A percentile compares a stretch with the other conserved stretches of the same genome.
Conservation (phyloP, 306 rosid genomes). For the Albizia julibrissin region DNA sequence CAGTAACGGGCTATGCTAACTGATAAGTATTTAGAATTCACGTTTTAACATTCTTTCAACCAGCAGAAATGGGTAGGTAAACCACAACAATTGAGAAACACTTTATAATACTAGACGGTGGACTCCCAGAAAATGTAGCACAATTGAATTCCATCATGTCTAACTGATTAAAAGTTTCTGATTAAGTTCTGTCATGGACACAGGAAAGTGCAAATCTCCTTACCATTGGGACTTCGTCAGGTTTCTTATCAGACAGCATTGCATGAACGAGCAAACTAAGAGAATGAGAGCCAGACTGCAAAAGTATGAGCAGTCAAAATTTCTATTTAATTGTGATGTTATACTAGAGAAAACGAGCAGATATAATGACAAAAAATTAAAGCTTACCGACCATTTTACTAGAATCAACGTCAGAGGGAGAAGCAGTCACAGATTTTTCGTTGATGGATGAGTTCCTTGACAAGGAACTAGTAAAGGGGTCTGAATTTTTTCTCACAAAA, state of each 20-base stretch:
- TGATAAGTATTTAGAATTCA: slow-evolving; percentile 26
- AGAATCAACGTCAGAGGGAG: slow-evolving; percentile 57
- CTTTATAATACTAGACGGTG: background rate
- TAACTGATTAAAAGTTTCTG: background rate
- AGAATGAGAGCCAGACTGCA: slow-evolving; percentile 67
- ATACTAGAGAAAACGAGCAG: slow-evolving; percentile 29
- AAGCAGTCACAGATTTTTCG: slow-evolving; percentile 51
- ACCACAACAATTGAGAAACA: slow-evolving; percentile 6
- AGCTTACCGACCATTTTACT: slow-evolving; percentile 83
- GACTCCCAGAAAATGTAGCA: background rate
- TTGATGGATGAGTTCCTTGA: slow-evolving; percentile 68
- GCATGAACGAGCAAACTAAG: slow-evolving; percentile 77
- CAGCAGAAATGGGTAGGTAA: background rate
- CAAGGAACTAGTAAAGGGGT: slow-evolving; percentile 80
- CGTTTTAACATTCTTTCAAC: slow-evolving; percentile 11
- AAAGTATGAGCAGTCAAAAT: slow-evolving; percentile 15
- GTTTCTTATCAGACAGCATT: slow-evolving; percentile 74
- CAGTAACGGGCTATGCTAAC: slow-evolving; percentile 12
- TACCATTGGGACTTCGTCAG: slow-evolving; percentile 92
- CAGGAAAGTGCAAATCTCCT: slow-evolving; percentile 21
- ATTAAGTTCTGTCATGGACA: slow-evolving; percentile 9
- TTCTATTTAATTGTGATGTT: slow-evolving; percentile 13
- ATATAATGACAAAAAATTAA: slow-evolving; percentile 27
- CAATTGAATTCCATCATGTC: slow-evolving; percentile 2
- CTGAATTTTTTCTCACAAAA: slow-evolving; percentile 77